Evolutionary conservation across 179 eudicot species (phyloP).

Genomic region (Pouteria campechiana): DNA sequence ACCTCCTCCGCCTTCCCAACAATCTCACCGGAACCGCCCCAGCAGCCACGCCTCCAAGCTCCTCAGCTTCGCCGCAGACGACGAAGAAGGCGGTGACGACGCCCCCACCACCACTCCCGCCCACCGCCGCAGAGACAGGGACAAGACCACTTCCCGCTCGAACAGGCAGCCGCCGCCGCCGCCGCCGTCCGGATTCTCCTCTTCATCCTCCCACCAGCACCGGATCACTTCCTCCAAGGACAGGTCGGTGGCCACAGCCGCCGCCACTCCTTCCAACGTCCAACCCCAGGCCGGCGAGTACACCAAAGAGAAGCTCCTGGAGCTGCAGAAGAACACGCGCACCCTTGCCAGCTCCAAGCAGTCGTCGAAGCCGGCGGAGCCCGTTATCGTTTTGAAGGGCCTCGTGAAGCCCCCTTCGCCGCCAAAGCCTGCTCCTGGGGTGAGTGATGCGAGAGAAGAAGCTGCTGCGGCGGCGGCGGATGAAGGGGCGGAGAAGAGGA

Average conservation of each 20-base stretch:
- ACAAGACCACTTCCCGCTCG: too few relatives aligned
- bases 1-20: slow-evolving; percentile 15
- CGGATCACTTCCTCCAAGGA: slow-evolving; percentile 39
- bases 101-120: slow-evolving; percentile 33
- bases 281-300: slow-evolving; percentile 78
- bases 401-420: slow-evolving; percentile 32
- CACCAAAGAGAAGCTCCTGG: slow-evolving; percentile 74
- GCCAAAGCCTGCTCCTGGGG: background rate
- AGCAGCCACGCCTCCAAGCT: slow-evolving; percentile 28
- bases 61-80: slow-evolving; percentile 77
- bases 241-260: slow-evolving; percentile 21
- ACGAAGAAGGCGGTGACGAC: slow-evolving; percentile 44
- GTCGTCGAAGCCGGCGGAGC: slow-evolving; percentile 28
- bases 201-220: slow-evolving; percentile 38
- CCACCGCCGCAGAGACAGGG: slow-evolving; percentile 9
- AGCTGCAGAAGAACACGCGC: slow-evolving; percentile 77
- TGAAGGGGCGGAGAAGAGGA: slow-evolving; percentile 5
- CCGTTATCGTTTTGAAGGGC: slow-evolving; percentile 70
- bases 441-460: slow-evolving; percentile 5
- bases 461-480: slow-evolving; percentile 13
- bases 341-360: slow-evolving; percentile 40
- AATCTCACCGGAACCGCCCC: background rate
- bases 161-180: too few relatives aligned
- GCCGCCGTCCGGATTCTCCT: slow-evolving; percentile 18
- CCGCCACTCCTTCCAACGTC: slow-evolving; percentile 40